Evolutionary conservation across 2,329 filamentous ascomycete genomes (phyloP), one percentile per base, ranked within the genome.

Genomic region (Colletotrichum orchidophilum): DNA sequence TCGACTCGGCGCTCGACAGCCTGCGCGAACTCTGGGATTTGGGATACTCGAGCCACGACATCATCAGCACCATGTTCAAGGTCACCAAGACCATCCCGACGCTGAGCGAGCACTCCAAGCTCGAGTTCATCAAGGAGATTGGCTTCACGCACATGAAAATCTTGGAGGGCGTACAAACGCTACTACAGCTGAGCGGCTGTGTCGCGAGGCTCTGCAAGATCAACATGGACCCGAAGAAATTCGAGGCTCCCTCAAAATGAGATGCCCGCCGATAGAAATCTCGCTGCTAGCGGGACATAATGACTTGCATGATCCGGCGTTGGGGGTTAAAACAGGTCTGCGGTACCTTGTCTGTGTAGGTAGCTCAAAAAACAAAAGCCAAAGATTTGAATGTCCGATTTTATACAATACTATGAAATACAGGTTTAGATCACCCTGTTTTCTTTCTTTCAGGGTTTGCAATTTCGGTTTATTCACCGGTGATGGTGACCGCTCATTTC

Each of bases 121-220:
- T 99, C 73, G 96, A 98, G 80, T 99, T 98, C 77, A 97, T 98
- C 84, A 96, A 95, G 84, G 96, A 98, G 83, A 99, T 99, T 81
- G 96, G 96, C 63, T 98, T 98, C 82, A 97, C 96, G 2, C 96
- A 99, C 80, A 99, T 99, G 96, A 95, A 97, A 81, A 96, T 99
- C 66, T 85, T 99, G n/a, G 96, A 99, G 80, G 96, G 96, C 33
- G 94, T 99, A 27, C 96, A 98, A 83, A 98, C 96, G 8, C 88
- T 98, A 73, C 87, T 99, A 70, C 96, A 99, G 82, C 87, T 99
- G 55, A 97, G 94, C 78, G 96, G 96, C 12, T 98, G 96, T 79
- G 88, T 99, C 26, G 95, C 94, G 18, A 92, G 96, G 77, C 86
- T 99, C 67, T 96, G 94, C 84, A 97, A 93, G 86, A 92, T 98